A percentile compares a stretch with the other conserved stretches of the same genome.
These are phyloP conservation scores for Daldinia caldariorum DNA, from an alignment of 495 filamentous ascomycete genomes.

Conservation along the genomic window DNA sequence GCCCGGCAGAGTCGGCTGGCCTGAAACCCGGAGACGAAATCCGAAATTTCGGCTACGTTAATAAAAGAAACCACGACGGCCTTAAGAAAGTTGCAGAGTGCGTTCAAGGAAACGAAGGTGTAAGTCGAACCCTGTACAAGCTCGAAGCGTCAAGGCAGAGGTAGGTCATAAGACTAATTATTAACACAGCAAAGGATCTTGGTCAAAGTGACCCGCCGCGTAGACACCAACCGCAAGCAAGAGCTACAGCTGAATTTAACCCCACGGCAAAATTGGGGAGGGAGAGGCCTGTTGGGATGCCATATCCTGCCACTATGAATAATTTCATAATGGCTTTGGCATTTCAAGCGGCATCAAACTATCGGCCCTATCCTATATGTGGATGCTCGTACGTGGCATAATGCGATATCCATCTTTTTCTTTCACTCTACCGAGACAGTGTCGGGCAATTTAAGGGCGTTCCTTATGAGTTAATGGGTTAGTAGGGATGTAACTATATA, in stretches of 20 bases:
- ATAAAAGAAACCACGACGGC: constrained; percentile 84
- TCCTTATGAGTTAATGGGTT: not conserved
- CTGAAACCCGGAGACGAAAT: constrained; percentile 85
- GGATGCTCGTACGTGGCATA: not conserved
- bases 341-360: not conserved
- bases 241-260: constrained; percentile 75
- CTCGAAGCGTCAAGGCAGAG: not conserved
- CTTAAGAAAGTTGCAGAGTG: constrained; percentile 84
- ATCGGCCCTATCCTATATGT: not conserved
- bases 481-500: not conserved
- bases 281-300: constrained; percentile 86
- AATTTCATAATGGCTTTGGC: not conserved
- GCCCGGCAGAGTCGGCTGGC: constrained; percentile 86
- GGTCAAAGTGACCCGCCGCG: constrained; percentile 72
- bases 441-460: not conserved
- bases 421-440: not conserved
- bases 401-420: not conserved
- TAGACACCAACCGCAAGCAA: constrained; percentile 53
- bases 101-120: constrained; percentile 89
- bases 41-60: constrained; percentile 82
- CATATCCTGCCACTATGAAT: constrained; percentile 81
- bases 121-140: constrained; percentile 58
- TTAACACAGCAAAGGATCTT: constrained; percentile 67
- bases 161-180: constrained; percentile 10
- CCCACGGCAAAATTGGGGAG: constrained; percentile 85